A percentile compares a stretch with the other conserved stretches of the same genome.
phyloP scores from a whole-genome alignment of 495 filamentous ascomycete genomes.

The Trichocladium antarcticum region DNA sequence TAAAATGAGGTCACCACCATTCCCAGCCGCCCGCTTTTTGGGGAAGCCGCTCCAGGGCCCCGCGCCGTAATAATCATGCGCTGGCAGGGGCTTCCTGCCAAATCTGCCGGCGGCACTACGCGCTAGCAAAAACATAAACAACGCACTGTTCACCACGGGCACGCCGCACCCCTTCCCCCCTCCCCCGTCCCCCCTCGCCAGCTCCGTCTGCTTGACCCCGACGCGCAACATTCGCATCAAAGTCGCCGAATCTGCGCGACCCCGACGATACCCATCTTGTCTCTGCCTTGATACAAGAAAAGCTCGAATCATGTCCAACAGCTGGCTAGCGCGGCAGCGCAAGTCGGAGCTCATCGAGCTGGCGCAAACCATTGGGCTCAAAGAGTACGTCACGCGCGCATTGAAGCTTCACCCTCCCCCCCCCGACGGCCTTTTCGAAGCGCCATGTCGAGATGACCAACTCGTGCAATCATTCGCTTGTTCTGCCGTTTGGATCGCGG shows the following conservation, averaged over 20 bases:
- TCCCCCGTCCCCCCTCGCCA: background rate
- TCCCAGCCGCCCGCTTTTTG: slow-evolving; percentile 16
- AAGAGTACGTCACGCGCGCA: slow-evolving; percentile 46
- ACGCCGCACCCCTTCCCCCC: slow-evolving; percentile 5
- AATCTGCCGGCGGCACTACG: slow-evolving; percentile 1
- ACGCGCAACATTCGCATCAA: slow-evolving; percentile 12
- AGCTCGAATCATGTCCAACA: slow-evolving; percentile 34
- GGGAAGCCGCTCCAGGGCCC: background rate
- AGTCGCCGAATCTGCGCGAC: slow-evolving; percentile 29
- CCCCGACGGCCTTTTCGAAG: too few relatives aligned
- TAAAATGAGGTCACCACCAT: slow-evolving; percentile 10
- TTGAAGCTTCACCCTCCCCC: background rate
- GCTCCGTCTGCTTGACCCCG: background rate
- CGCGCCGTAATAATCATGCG: too few relatives aligned
- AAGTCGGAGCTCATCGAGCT: slow-evolving; percentile 72
- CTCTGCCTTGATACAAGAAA: background rate
- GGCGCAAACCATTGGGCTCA: slow-evolving; percentile 59
- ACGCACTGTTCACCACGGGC: background rate
- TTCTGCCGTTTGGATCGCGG: background rate
- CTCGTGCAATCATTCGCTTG: too few relatives aligned
- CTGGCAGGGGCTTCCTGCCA: background rate
- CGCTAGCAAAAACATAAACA: slow-evolving; percentile 10
- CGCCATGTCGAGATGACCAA: too few relatives aligned
- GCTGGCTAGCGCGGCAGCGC: slow-evolving; percentile 73
- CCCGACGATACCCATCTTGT: background rate